These are phyloP conservation scores for Penicillium goetzii DNA, from an alignment of 495 filamentous ascomycete genomes.

Conservation along the genomic window DNA sequence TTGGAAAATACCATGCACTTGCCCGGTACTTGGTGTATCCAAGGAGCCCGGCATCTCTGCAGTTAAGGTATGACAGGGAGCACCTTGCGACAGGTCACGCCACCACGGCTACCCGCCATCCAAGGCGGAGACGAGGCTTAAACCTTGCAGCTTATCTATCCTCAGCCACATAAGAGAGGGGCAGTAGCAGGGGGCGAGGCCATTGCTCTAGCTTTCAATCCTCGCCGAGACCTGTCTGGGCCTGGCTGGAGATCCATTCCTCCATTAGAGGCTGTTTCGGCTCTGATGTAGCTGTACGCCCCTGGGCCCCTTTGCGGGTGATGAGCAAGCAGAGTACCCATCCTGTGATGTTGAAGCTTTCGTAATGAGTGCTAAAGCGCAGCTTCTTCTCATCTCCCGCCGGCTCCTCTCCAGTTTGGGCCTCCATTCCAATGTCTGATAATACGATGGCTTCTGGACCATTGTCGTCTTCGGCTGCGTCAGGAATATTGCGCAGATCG, in stretches of 20 bases:
- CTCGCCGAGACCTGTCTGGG: conserved; percentile 48
- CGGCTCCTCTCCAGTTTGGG: conserved; percentile 15
- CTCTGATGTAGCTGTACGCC: conserved; percentile 34
- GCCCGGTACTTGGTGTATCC: background rate
- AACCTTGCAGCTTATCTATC: conserved; percentile 11
- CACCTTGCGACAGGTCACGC: conserved; percentile 17
- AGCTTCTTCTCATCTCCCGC: conserved; percentile 83
- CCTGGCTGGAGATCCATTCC: conserved; percentile 85
- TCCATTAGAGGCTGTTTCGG: conserved; percentile 80
- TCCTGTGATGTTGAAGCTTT: conserved; percentile 93
- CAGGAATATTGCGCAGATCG: conserved; percentile 44
- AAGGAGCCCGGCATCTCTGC: background rate
- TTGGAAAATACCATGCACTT: background rate
- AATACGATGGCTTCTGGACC: background rate
- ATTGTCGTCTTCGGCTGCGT: conserved; percentile 24
- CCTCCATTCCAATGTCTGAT: conserved; percentile 20
- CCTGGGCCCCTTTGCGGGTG: conserved; percentile 63
- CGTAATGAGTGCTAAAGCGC: conserved; percentile 80
- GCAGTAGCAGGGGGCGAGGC: background rate
- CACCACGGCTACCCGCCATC: conserved; percentile 20
- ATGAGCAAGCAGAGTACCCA: conserved; percentile 89
- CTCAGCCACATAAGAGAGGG: conserved; percentile 8
- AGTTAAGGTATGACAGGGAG: conserved; percentile 25
- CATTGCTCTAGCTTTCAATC: conserved; percentile 35
- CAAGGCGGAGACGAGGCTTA: conserved; percentile 5